A percentile compares a stretch with the other conserved stretches of the same genome.
These are phyloP conservation scores for Grammothele lineata DNA, from an alignment of 768 basidiomycete species.

Conservation along the genomic window DNA sequence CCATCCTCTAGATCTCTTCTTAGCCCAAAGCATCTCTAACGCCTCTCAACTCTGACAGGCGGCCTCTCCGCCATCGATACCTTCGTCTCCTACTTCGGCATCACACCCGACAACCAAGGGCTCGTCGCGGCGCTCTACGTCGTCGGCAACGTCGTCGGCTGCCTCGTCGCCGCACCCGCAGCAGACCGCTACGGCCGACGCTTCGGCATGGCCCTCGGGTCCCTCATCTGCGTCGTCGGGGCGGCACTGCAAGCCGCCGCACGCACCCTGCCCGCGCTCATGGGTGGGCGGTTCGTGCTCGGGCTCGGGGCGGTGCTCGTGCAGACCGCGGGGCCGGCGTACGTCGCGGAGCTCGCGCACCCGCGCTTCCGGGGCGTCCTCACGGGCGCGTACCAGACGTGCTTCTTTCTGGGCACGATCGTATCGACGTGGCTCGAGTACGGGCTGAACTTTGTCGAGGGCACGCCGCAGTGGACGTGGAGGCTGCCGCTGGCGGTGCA, in stretches of 20 bases:
- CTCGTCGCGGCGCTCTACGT: slow-evolving; percentile 27
- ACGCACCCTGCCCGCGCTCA: slow-evolving; percentile 45
- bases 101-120: slow-evolving; percentile 21
- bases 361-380: slow-evolving; percentile 50
- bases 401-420: slow-evolving; percentile 19
- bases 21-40: not conserved
- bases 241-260: slow-evolving; percentile 52
- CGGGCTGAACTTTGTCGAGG: slow-evolving; percentile 42
- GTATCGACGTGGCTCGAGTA: slow-evolving; percentile 29
- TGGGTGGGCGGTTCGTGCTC: slow-evolving; percentile 39
- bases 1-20: too few species aligned
- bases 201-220: slow-evolving; percentile 40
- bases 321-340: slow-evolving; percentile 37
- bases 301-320: slow-evolving; percentile 34
- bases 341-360: slow-evolving; percentile 65
- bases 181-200: slow-evolving; percentile 24
- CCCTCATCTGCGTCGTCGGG: slow-evolving; percentile 60
- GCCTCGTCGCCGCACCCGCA: slow-evolving; percentile 19
- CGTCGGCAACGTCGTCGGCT: slow-evolving; percentile 25
- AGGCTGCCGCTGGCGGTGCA: slow-evolving; percentile 63
- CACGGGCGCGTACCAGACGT: slow-evolving; percentile 41
- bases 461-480: slow-evolving; percentile 48
- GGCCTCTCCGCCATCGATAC: slow-evolving; percentile 25
- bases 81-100: slow-evolving; percentile 24
- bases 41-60: not conserved